These are phyloP conservation scores for Trichoderma sp. DNA, from an alignment of 2,329 filamentous ascomycete genomes.

Conservation along the genomic window DNA sequence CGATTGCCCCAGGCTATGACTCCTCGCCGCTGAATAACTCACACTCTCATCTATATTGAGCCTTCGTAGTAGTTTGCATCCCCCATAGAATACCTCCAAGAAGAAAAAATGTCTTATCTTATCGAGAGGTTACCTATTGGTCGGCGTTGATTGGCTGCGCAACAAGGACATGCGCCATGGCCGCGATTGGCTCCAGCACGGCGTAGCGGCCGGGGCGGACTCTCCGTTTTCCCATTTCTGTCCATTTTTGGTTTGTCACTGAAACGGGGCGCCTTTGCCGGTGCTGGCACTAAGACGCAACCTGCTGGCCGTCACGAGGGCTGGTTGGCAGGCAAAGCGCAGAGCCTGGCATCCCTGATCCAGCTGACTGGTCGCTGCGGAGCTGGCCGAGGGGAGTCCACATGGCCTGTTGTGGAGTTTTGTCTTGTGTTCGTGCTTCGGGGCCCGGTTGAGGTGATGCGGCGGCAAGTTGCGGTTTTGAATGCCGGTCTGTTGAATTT, in stretches of 20 bases:
- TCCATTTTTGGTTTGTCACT: background rate
- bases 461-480: background rate
- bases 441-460: slow-evolving; percentile 17
- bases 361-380: slow-evolving; percentile 15
- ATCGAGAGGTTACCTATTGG: background rate
- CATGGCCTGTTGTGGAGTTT: background rate
- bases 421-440: slow-evolving; percentile 15
- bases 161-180: background rate
- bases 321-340: background rate
- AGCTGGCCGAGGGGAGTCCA: slow-evolving; percentile 3
- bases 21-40: background rate
- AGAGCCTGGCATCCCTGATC: background rate
- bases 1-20: background rate
- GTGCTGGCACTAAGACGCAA: background rate
- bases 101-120: slow-evolving; percentile 1
- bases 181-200: background rate
- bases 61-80: background rate
- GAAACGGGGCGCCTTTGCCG: background rate
- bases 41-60: background rate
- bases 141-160: slow-evolving; percentile 3
- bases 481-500: background rate
- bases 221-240: background rate
- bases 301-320: slow-evolving; percentile 8
- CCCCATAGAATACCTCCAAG: background rate
- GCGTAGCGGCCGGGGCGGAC: slow-evolving; percentile 1